Conservation (phyloP, 352 stramenopile genomes). For the Globisporangium perplexum region DNA sequence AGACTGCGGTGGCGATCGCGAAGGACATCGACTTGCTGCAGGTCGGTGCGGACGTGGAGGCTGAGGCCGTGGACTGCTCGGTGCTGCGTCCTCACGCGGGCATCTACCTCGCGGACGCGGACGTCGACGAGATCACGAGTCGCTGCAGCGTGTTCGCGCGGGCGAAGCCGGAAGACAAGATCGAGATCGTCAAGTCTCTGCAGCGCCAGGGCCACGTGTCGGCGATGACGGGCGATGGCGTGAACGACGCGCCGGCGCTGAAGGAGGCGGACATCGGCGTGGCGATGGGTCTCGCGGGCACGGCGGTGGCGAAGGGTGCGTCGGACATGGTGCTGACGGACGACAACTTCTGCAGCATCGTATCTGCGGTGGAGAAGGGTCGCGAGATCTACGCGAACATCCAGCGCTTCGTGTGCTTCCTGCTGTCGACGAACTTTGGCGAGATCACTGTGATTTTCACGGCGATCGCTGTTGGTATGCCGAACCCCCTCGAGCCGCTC, state of each 20-base stretch:
- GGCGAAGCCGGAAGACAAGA: conserved; percentile 94
- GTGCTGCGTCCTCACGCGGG: conserved; percentile 40
- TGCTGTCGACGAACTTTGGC: conserved; percentile 96
- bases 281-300: conserved; percentile 97
- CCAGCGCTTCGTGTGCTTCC: conserved; percentile 97
- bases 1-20: conserved; percentile 93
- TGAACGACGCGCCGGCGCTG: conserved; percentile 96
- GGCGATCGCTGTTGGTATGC: conserved; percentile 51
- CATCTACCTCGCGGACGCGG: conserved; percentile 52
- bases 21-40: conserved; percentile 91
- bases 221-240: conserved; percentile 97
- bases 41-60: conserved; percentile 43
- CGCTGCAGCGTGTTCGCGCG: conserved; percentile 91
- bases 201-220: conserved; percentile 88
- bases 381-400: conserved; percentile 98
- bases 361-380: conserved; percentile 94
- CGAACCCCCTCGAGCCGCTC: conserved; percentile 91
- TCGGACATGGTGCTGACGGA: conserved; percentile 98
- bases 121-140: conserved; percentile 87
- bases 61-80: conserved; percentile 73
- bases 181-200: conserved; percentile 94
- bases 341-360: conserved; percentile 98
- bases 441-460: conserved; percentile 88
- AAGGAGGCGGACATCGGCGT: conserved; percentile 96
- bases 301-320: conserved; percentile 97